Conservation (phyloP, 345 rosid genomes). For the Pistacia atlantica region DNA sequence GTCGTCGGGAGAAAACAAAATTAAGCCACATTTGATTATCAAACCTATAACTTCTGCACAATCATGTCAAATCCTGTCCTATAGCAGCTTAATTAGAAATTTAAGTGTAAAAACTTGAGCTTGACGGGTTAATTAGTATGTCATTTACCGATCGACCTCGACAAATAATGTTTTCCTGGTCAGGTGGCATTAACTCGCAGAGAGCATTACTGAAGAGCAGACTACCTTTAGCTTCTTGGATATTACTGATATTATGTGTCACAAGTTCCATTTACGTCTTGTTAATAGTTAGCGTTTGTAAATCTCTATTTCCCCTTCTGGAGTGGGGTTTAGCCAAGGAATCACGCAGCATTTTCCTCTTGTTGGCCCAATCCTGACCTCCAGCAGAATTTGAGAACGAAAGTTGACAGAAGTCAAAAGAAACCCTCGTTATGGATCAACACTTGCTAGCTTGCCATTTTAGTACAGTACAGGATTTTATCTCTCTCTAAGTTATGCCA, state of each 20-base stretch:
- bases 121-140: background rate
- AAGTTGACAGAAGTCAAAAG: background rate
- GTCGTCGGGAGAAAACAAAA: background rate
- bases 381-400: background rate
- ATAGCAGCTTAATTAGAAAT: background rate
- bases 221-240: background rate
- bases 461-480: background rate
- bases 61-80: background rate
- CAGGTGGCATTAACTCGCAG: background rate
- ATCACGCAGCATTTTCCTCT: slow-evolving; percentile 10
- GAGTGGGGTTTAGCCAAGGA: background rate
- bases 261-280: background rate
- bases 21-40: background rate
- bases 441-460: slow-evolving; percentile 1
- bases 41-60: background rate
- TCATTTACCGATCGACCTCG: background rate
- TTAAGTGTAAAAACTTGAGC: background rate
- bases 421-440: background rate
- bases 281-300: background rate
- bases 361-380: slow-evolving; percentile 5
- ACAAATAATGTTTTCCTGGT: background rate
- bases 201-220: background rate
- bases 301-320: background rate
- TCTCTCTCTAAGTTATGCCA: background rate
- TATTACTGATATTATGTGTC: background rate